Evolutionary conservation across 2,329 filamentous ascomycete species (phyloP).

Genomic region (Monosporascus sp.): DNA sequence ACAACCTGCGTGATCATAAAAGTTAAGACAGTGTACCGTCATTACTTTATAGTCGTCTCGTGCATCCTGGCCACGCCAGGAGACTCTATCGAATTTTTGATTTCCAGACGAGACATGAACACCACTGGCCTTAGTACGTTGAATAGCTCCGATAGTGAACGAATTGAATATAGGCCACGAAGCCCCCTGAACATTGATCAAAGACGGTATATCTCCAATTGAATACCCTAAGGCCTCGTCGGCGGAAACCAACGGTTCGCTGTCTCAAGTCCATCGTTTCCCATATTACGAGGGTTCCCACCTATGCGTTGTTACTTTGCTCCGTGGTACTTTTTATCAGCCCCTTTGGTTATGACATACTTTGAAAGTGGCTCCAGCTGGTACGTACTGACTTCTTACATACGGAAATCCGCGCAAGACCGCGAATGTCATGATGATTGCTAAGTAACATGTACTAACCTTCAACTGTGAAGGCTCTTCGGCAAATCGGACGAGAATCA

Average conservation of each 20-base stretch:
- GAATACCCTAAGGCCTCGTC: not conserved
- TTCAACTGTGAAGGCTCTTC: not conserved
- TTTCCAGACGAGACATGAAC: constrained; percentile 4
- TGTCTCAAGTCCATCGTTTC: not conserved
- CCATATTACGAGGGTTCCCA: too few species aligned
- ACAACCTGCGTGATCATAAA: constrained; percentile 2
- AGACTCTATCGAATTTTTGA: constrained; percentile 12
- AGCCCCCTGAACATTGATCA: not conserved
- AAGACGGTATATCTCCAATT: not conserved
- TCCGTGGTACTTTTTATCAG: too few species aligned
- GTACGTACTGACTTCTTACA: too few species aligned
- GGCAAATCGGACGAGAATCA: not conserved
- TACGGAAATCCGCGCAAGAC: too few species aligned
- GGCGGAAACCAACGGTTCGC: not conserved
- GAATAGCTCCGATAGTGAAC: constrained; percentile 1
- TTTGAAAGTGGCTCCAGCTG: too few species aligned
- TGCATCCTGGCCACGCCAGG: constrained; percentile 7
- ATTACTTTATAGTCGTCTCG: not conserved
- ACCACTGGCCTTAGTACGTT: constrained; percentile 7
- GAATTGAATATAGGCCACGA: constrained; percentile 1
- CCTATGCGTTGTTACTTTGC: too few species aligned
- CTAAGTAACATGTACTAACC: not conserved
- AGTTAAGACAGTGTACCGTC: not conserved
- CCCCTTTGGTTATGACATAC: too few species aligned
- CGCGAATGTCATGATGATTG: not conserved